Conservation (phyloP, 208 protist species). For the Leptomonas seymouri region DNA sequence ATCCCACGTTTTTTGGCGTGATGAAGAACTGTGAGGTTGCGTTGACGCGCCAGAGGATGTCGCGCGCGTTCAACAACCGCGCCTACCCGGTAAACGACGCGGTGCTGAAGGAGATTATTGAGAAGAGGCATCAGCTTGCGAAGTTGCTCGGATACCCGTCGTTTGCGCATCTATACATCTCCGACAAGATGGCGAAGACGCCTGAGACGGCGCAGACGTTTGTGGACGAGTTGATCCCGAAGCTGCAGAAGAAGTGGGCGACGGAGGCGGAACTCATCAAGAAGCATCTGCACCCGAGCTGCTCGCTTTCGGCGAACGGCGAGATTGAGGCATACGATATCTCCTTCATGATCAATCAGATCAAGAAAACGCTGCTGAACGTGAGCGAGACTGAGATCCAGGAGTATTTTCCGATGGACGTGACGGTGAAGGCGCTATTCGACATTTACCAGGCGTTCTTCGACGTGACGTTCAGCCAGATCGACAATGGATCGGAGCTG, state of each 20-base stretch:
- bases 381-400: conserved; percentile 85
- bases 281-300: conserved; percentile 68
- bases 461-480: conserved; percentile 70
- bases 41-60: conserved; percentile 62
- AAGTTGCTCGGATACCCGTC: conserved; percentile 64
- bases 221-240: conserved; percentile 66
- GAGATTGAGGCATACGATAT: conserved; percentile 73
- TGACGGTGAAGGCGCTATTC: conserved; percentile 78
- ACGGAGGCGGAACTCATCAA: conserved; percentile 68
- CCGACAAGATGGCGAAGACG: conserved; percentile 85
- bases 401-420: conserved; percentile 87
- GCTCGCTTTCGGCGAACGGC: conserved; percentile 64
- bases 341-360: conserved; percentile 82
- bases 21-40: conserved; percentile 87
- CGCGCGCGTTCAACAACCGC: conserved; percentile 66
- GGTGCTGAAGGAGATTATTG: conserved; percentile 68
- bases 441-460: conserved; percentile 87
- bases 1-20: conserved; percentile 86
- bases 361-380: conserved; percentile 80
- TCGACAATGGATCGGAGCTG: conserved; percentile 72
- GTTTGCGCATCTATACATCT: conserved; percentile 72
- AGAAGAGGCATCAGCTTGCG: conserved; percentile 73
- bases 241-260: conserved; percentile 80
- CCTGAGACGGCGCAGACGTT: conserved; percentile 65
- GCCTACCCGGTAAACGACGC: conserved; percentile 69